phyloP scores from a whole-genome alignment of 768 basidiomycete genomes.

The Paxillus rubicundulus region DNA sequence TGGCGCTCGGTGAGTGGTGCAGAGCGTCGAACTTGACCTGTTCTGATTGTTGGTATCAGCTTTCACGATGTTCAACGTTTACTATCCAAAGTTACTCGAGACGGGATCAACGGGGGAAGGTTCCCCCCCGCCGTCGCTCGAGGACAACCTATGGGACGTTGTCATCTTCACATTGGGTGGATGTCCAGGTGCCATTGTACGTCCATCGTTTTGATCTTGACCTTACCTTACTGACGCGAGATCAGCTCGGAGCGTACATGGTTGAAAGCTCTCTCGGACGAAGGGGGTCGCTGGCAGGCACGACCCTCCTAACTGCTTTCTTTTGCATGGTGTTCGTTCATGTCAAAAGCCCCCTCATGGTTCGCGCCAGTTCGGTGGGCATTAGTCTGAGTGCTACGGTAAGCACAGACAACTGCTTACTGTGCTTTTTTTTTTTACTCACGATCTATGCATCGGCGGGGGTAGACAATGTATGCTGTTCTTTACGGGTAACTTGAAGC shows the following conservation, averaged over 20 bases:
- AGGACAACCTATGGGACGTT: constrained; percentile 79
- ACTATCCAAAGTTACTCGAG: constrained; percentile 83
- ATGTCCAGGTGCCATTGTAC: constrained; percentile 78
- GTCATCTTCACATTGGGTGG: constrained; percentile 82
- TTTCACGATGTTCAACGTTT: constrained; percentile 93
- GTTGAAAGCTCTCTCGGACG: constrained; percentile 70
- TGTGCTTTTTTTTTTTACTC: background rate
- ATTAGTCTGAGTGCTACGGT: constrained; percentile 73
- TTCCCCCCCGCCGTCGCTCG: constrained; percentile 43
- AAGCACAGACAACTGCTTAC: constrained; percentile 1
- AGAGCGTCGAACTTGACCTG: background rate
- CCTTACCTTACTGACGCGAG: background rate
- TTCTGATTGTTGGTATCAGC: constrained; percentile 38
- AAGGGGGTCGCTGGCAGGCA: constrained; percentile 68
- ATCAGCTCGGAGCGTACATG: constrained; percentile 80
- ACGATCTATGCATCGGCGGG: background rate
- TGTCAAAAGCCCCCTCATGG: constrained; percentile 53
- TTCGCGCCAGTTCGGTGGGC: constrained; percentile 69
- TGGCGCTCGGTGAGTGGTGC: constrained; percentile 64
- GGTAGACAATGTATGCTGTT: constrained; percentile 83
- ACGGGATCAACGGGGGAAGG: constrained; percentile 29
- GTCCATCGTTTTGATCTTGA: constrained; percentile 26
- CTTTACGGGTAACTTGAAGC: constrained; percentile 64
- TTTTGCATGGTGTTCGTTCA: constrained; percentile 70
- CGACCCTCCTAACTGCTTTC: constrained; percentile 71